phyloP scores from a whole-genome alignment of 352 stramenopile species.

The Globisporangium solare region DNA sequence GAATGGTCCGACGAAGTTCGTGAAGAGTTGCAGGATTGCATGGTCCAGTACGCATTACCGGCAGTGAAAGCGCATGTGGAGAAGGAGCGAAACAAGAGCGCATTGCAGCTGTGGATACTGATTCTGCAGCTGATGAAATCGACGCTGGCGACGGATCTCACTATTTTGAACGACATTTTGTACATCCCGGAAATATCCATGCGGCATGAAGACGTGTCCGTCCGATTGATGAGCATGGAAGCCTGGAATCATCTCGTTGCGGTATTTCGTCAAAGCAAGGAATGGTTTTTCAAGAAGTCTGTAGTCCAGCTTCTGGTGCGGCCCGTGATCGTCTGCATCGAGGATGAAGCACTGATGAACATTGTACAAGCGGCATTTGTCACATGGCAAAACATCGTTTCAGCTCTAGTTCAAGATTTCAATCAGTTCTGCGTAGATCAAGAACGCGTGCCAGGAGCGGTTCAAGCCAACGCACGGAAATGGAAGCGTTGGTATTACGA shows the following conservation, averaged over 20 bases:
- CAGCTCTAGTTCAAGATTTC: conserved; percentile 43
- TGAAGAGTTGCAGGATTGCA: conserved; percentile 29
- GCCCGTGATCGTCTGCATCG: conserved; percentile 39
- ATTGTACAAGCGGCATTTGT: conserved; percentile 44
- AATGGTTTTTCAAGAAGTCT: conserved; percentile 59
- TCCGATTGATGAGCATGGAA: conserved; percentile 49
- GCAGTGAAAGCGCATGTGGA: conserved; percentile 54
- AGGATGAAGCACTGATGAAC: conserved; percentile 44
- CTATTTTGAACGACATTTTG: conserved; percentile 43
- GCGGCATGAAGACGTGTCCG: conserved; percentile 33
- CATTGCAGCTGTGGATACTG: conserved; percentile 53
- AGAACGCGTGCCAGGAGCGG: conserved; percentile 15
- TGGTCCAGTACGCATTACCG: conserved; percentile 45
- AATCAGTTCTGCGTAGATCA: conserved; percentile 30
- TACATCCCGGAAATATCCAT: conserved; percentile 55
- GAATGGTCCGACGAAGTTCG: conserved; percentile 32
- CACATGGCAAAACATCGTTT: conserved; percentile 43
- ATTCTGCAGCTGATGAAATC: conserved; percentile 40
- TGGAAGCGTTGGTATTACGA: conserved; percentile 65
- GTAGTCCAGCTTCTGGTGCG: conserved; percentile 43
- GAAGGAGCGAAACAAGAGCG: conserved; percentile 31
- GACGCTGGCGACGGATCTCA: conserved; percentile 33
- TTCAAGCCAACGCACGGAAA: conserved; percentile 31
- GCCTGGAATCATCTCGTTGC: conserved; percentile 41
- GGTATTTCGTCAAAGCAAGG: conserved; percentile 37